Evolutionary conservation across 208 protist species (phyloP).

Genomic region (Crithidia brevicula): DNA sequence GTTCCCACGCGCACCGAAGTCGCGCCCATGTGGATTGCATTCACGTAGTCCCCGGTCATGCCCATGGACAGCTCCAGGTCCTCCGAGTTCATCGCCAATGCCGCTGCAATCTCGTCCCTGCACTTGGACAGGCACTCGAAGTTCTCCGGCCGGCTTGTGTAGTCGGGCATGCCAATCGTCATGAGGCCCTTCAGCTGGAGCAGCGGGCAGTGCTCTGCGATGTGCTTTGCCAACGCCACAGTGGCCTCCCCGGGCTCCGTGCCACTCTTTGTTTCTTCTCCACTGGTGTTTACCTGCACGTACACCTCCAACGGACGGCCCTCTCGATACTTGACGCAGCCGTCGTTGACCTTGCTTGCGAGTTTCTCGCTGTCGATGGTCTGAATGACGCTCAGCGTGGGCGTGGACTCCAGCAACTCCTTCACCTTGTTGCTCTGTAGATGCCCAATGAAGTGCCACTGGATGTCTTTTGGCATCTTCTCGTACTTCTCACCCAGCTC

Average conservation of each 20-base stretch:
- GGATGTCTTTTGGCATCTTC: constrained; percentile 86
- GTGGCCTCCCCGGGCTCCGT: constrained; percentile 66
- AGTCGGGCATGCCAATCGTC: constrained; percentile 96
- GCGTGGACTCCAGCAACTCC: constrained; percentile 63
- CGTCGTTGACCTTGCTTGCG: constrained; percentile 87
- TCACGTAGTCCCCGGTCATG: constrained; percentile 96
- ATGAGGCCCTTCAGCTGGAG: constrained; percentile 94
- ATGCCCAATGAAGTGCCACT: constrained; percentile 98
- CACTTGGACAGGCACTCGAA: constrained; percentile 87
- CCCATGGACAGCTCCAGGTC: constrained; percentile 95
- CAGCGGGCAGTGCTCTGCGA: constrained; percentile 73
- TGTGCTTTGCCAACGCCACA: constrained; percentile 72
- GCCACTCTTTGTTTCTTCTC: constrained; percentile 95
- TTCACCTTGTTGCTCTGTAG: constrained; percentile 98
- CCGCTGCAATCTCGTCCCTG: constrained; percentile 61
- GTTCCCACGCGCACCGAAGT: constrained; percentile 96
- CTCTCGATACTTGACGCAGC: constrained; percentile 55
- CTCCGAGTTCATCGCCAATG: constrained; percentile 47
- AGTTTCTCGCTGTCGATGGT: constrained; percentile 94
- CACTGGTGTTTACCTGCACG: constrained; percentile 96
- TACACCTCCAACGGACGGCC: constrained; percentile 82
- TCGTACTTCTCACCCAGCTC: constrained; percentile 92
- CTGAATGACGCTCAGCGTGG: constrained; percentile 85
- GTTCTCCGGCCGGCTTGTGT: constrained; percentile 76
- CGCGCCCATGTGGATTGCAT: constrained; percentile 94